These are phyloP conservation scores for Aspergillus panamensis DNA, from an alignment of 495 filamentous ascomycete species.

Conservation along the genomic window DNA sequence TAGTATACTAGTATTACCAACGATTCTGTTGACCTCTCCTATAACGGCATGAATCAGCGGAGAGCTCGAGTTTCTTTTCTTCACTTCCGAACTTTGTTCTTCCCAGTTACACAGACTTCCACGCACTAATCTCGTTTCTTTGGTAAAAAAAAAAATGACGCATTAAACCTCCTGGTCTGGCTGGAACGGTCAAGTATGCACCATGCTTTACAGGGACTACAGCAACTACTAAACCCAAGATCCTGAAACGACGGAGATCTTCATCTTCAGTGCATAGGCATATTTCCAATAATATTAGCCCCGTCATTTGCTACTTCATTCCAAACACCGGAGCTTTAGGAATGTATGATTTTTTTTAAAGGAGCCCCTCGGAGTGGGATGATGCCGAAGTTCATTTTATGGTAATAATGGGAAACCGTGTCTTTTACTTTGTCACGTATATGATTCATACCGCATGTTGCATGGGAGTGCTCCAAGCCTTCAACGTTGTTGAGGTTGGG, in stretches of 20 bases:
- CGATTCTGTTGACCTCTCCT: background rate
- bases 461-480: too few relatives aligned
- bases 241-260: background rate
- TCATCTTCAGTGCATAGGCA: background rate
- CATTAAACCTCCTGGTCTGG: background rate
- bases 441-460: too few relatives aligned
- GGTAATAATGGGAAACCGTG: too few relatives aligned
- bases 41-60: background rate
- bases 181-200: background rate
- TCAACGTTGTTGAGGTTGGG: too few relatives aligned
- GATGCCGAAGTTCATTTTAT: background rate
- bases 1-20: too few relatives aligned
- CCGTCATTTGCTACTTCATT: background rate
- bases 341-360: background rate
- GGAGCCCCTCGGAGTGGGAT: background rate
- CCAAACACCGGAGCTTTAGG: background rate
- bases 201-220: background rate
- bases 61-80: background rate
- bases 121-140: slow-evolving; percentile 12
- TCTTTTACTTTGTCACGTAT: too few relatives aligned
- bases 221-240: too few relatives aligned
- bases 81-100: background rate
- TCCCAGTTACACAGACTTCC: background rate
- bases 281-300: too few relatives aligned
- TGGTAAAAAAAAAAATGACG: slow-evolving; percentile 8